Conservation (phyloP, 495 filamentous ascomycete species). For the Penicillium cinerascens region DNA sequence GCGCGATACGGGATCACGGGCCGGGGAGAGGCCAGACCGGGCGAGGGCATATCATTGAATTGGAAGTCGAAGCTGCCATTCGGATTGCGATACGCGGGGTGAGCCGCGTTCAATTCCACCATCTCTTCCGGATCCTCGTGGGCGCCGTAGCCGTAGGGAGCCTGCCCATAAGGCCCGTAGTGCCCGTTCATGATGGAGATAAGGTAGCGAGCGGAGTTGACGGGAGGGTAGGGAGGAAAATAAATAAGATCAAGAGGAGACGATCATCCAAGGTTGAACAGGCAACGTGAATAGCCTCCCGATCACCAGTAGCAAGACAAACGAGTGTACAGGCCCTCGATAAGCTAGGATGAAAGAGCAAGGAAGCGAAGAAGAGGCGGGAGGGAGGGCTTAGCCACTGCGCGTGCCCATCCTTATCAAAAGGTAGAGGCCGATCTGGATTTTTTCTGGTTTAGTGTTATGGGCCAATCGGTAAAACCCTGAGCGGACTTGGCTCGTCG, state of each 20-base stretch:
- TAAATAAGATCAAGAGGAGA: background rate
- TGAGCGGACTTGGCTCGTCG: background rate
- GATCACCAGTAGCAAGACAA: background rate
- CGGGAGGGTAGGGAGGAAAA: background rate
- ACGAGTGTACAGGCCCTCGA: background rate
- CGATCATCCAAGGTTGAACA: background rate
- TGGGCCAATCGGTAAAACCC: slow-evolving; percentile 3
- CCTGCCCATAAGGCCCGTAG: slow-evolving; percentile 1
- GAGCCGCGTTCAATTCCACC: slow-evolving; percentile 21
- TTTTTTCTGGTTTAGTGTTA: background rate
- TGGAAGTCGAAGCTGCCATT: slow-evolving; percentile 15
- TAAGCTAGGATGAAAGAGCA: background rate
- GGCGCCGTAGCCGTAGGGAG: slow-evolving; percentile 9
- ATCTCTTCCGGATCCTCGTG: slow-evolving; percentile 26
- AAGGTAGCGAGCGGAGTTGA: background rate
- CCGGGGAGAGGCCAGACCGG: slow-evolving; percentile 1
- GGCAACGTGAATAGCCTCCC: background rate
- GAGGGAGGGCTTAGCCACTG: slow-evolving; percentile 6
- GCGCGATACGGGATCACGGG: slow-evolving; percentile 24
- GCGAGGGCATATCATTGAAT: slow-evolving; percentile 7
- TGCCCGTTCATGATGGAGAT: slow-evolving; percentile 18
- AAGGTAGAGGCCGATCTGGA: background rate
- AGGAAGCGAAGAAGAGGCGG: background rate
- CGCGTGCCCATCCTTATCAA: slow-evolving; percentile 4
- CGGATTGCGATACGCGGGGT: slow-evolving; percentile 9